Conservation (phyloP, 805 yeast genomes). For the Lipomyces yamanashiensis region DNA sequence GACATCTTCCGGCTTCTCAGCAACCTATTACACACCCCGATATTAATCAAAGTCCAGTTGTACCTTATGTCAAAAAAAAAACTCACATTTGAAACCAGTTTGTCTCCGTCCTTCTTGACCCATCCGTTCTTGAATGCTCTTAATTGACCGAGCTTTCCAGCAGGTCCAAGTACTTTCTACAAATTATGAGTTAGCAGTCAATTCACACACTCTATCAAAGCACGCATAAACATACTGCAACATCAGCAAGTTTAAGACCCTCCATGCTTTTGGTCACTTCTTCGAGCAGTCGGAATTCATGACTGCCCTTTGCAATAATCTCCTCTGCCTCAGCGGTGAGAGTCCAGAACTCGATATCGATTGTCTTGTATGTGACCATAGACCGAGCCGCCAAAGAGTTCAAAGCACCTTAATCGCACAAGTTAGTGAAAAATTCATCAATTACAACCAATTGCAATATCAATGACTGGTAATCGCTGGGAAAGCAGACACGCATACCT, state of each 20-base stretch:
- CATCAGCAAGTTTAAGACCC: slow-evolving; percentile 78
- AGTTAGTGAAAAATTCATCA: neutral
- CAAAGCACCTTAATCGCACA: slow-evolving; percentile 61
- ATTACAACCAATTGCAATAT: neutral
- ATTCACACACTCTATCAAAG: neutral
- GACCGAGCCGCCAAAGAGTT: slow-evolving; percentile 82
- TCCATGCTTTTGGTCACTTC: slow-evolving; percentile 76
- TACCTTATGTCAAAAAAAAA: neutral
- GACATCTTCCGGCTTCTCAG: slow-evolving; percentile 61
- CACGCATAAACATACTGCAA: slow-evolving; percentile 21
- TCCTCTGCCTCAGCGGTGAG: slow-evolving; percentile 83
- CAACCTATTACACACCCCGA: slow-evolving; percentile 34
- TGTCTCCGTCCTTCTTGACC: slow-evolving; percentile 87
- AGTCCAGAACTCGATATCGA: slow-evolving; percentile 75
- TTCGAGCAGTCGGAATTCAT: slow-evolving; percentile 78
- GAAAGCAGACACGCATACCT: slow-evolving; percentile 38
- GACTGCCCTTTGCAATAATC: slow-evolving; percentile 80
- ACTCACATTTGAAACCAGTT: slow-evolving; percentile 58
- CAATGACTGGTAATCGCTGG: neutral
- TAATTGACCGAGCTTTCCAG: slow-evolving; percentile 93
- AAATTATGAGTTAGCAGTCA: slow-evolving; percentile 39
- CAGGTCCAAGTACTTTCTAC: slow-evolving; percentile 68
- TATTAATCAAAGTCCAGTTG: neutral
- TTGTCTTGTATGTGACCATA: slow-evolving; percentile 73
- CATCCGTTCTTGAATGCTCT: slow-evolving; percentile 97